Evolutionary conservation across 73 alveolate species (phyloP), one percentile per base, ranked within the genome.

Genomic region (Paramecium bursaria): DNA sequence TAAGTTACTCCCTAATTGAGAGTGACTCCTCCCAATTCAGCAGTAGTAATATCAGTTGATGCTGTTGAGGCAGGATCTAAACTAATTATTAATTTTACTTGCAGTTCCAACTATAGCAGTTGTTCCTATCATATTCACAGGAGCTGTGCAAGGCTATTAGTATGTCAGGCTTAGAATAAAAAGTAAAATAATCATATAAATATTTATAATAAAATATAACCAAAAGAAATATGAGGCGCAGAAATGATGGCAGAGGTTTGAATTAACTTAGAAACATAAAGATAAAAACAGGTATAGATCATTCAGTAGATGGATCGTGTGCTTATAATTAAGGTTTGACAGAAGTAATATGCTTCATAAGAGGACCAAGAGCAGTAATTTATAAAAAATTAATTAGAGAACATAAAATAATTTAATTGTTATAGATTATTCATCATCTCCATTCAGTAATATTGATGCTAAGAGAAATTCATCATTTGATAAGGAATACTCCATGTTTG

Each of bases 241-340:
- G 86, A 15, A 46, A 74, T 11, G 89, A 79, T 79, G 89, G 89
- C 27, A 52, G 89, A 42, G 54, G 54, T 19, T 46, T 15, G 25
- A 30, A 30, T 11, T 61, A 79, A 31, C 49, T 79, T 19, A 61
- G 89, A 53, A 79, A 53, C 46, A 50, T 79, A 13, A 44, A 79
- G 2, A 53, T 61, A 25, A 79, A 25, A 14, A 44, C 54, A 30
- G 89, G 85, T 11, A 53, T 79, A 39, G 89, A 79, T 79, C 47
- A 33, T 26, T 39, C 85, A 13, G 89, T 79, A 17, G 89, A 79
- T 25, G 89, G 89, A 23, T 79, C 89, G 17, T 79, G 89, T 46
- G 31, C 46, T 21, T 79, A 39, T 48, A 54, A 53, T 19, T 79
- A 52, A 79, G 89, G 89, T 11, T 23, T 79, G 27, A 79, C 89